Conservation (phyloP, 306 rosid species). For the Crotalaria pallida region DNA sequence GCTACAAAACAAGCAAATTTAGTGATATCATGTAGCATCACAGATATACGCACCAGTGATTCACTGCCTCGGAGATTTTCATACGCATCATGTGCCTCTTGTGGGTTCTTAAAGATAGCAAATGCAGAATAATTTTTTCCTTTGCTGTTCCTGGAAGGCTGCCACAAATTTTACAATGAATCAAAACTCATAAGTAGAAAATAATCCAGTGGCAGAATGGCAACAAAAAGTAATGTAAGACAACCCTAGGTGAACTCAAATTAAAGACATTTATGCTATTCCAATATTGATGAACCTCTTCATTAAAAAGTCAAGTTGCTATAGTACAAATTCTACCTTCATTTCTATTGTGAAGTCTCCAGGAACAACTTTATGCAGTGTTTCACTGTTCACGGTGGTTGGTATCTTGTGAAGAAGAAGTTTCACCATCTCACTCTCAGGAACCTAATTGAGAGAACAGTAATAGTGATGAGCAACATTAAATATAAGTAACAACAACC, state of each 20-base stretch:
- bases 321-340: conserved; percentile 45
- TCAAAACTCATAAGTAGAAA: conserved; percentile 14
- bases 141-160: conserved; percentile 44
- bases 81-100: conserved; percentile 59
- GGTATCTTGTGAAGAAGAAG: conserved; percentile 70
- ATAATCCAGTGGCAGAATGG: background rate
- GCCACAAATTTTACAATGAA: conserved; percentile 28
- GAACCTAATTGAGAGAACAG: conserved; percentile 37
- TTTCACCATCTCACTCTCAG: conserved; percentile 44
- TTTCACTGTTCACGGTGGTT: conserved; percentile 32
- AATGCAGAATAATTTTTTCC: conserved; percentile 47
- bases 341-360: conserved; percentile 54
- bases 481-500: conserved; percentile 9
- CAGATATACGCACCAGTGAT: conserved; percentile 39
- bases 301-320: background rate
- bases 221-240: conserved; percentile 3
- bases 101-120: conserved; percentile 49
- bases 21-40: background rate
- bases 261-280: background rate
- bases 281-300: background rate
- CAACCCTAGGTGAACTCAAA: background rate
- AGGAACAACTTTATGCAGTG: conserved; percentile 42
- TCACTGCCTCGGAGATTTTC: conserved; percentile 43
- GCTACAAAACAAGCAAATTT: background rate
- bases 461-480: background rate